Evolutionary conservation across 106 monocot species (phyloP).

Genomic region (Dactylorhiza incarnata): DNA sequence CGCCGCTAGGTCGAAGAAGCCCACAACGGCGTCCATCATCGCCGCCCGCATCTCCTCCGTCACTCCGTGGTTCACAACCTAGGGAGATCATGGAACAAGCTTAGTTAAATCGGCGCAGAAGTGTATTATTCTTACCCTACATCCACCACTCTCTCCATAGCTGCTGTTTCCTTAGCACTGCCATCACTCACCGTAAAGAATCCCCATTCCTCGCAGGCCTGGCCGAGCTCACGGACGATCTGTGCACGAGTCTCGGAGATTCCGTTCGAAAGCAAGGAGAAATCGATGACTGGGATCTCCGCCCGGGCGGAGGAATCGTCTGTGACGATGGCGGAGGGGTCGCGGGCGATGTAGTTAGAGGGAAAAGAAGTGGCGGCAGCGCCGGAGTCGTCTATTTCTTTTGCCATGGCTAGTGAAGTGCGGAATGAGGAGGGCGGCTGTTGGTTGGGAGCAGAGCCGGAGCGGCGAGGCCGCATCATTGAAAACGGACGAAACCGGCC

Average conservation of each 20-base stretch:
- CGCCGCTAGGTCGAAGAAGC: conserved; percentile 27
- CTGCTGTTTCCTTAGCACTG: neutral
- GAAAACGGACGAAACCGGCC: too few species aligned
- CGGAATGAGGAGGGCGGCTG: neutral
- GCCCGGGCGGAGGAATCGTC: conserved; percentile 12
- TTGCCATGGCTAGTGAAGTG: neutral
- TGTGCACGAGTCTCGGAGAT: conserved; percentile 16
- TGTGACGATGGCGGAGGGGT: neutral
- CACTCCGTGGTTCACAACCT: conserved; percentile 49
- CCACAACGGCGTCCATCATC: conserved; percentile 6
- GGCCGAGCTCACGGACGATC: conserved; percentile 28
- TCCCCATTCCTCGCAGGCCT: conserved; percentile 70
- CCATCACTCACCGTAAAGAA: conserved; percentile 55
- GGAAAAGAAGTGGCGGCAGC: neutral
- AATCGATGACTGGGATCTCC: conserved; percentile 56
- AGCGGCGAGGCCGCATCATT: too few species aligned
- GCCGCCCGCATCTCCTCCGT: conserved; percentile 12
- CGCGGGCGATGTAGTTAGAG: neutral
- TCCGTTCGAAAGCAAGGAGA: conserved; percentile 29
- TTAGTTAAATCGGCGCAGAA: neutral
- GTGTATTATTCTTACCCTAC: neutral
- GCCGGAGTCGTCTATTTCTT: conserved; percentile 2
- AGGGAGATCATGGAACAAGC: neutral
- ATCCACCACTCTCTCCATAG: neutral
- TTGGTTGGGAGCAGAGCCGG: neutral